These are phyloP conservation scores for Phaffia tasmanica DNA, from an alignment of 768 basidiomycete genomes.

Conservation along the genomic window DNA sequence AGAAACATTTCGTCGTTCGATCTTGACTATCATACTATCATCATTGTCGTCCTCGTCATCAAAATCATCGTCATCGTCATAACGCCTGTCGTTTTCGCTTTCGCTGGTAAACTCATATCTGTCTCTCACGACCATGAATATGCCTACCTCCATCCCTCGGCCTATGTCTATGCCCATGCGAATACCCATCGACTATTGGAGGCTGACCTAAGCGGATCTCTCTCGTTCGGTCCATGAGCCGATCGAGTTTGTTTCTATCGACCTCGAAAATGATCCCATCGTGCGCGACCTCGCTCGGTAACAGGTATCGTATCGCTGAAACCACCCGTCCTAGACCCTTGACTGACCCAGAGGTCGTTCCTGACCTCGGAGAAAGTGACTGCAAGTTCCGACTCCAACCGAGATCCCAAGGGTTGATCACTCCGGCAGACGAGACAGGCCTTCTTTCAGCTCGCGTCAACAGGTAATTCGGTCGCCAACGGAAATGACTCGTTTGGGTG, in stretches of 20 bases:
- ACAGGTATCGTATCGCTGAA: background rate
- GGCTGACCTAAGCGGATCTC: conserved; percentile 13
- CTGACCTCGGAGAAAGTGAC: conserved; percentile 2
- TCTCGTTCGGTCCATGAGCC: conserved; percentile 9
- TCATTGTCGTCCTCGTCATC: too few species aligned
- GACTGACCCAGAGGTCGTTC: background rate
- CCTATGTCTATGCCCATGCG: too few species aligned
- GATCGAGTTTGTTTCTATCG: background rate
- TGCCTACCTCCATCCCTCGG: too few species aligned
- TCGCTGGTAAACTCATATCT: too few species aligned
- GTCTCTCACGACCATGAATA: too few species aligned
- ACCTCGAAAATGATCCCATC: background rate
- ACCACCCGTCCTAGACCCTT: background rate
- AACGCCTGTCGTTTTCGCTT: too few species aligned
- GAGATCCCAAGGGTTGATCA: conserved; percentile 22
- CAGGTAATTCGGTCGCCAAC: conserved; percentile 22
- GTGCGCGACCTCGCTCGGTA: conserved; percentile 2
- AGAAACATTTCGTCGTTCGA: too few species aligned
- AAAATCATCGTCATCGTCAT: too few species aligned
- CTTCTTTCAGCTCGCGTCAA: conserved; percentile 13
- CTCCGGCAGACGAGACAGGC: background rate
- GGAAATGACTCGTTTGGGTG: background rate
- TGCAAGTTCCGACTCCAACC: background rate
- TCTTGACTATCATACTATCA: too few species aligned
- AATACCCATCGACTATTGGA: background rate